These are phyloP conservation scores for Populus tomentosa DNA, from an alignment of 441 rosid species.

Conservation along the genomic window DNA sequence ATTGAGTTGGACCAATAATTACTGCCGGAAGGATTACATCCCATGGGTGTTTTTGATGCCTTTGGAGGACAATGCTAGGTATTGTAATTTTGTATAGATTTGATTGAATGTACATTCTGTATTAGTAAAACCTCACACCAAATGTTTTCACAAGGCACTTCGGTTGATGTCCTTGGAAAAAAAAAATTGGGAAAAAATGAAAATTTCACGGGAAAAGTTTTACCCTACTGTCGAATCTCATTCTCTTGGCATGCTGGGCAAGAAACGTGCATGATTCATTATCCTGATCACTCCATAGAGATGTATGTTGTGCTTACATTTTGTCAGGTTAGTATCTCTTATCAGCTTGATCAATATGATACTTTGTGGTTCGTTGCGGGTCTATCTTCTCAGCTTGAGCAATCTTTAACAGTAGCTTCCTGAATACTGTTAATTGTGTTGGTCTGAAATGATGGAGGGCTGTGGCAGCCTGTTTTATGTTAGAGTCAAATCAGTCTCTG, in stretches of 20 bases:
- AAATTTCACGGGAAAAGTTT: conserved; percentile 6
- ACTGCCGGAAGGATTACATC: conserved; percentile 5
- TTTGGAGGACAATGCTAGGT: conserved; percentile 14
- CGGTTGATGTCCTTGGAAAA: conserved; percentile 12
- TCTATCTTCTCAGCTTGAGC: no score
- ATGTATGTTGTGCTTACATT: no score
- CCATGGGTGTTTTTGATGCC: conserved; percentile 20
- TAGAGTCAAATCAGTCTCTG: no score
- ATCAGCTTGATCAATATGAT: no score
- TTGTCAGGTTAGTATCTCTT: no score
- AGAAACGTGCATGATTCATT: neutral
- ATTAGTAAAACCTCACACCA: conserved; percentile 32
- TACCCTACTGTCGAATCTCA: neutral
- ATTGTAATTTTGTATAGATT: conserved; percentile 45
- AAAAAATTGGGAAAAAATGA: neutral
- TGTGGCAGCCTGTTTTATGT: no score
- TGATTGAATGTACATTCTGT: conserved; percentile 38
- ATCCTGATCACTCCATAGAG: no score
- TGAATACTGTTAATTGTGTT: no score
- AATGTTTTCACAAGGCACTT: conserved; percentile 17
- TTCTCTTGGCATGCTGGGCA: neutral
- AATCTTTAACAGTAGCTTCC: no score
- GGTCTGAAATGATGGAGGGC: no score
- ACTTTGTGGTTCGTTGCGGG: no score
- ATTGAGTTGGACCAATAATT: neutral